phyloP scores from a whole-genome alignment of 345 rosid genomes.

The Linum lewisii region DNA sequence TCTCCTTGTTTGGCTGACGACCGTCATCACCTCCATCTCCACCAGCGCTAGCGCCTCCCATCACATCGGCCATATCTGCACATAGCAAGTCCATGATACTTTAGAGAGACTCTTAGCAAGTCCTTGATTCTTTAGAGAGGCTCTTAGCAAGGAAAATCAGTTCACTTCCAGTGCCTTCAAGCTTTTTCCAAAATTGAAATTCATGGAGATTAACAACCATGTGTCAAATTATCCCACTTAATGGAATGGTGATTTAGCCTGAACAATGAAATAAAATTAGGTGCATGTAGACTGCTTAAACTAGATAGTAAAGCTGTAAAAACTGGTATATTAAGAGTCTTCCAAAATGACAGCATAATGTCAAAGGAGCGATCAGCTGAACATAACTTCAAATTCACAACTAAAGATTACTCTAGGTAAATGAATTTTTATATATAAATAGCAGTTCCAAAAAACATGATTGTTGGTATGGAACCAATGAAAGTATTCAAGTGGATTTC shows the following conservation, averaged over 20 bases:
- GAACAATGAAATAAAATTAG: no score
- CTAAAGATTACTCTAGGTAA: background rate
- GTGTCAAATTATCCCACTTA: background rate
- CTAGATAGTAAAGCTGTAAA: background rate
- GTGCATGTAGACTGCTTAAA: background rate
- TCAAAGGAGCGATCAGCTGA: background rate
- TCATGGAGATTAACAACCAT: background rate
- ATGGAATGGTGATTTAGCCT: background rate
- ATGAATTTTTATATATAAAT: background rate
- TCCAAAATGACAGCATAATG: background rate
- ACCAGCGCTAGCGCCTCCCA: no score
- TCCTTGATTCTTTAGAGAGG: constrained; percentile 50
- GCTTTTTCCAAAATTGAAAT: constrained; percentile 58
- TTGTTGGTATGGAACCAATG: background rate
- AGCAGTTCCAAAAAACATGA: background rate
- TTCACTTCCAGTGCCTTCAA: constrained; percentile 58
- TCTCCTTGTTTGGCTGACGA: no score
- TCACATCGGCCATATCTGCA: no score
- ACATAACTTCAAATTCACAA: background rate
- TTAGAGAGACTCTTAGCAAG: no score
- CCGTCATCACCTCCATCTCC: no score
- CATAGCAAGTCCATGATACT: no score
- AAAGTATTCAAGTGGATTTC: background rate
- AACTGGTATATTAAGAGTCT: background rate
- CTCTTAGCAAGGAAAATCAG: constrained; percentile 58